Evolutionary conservation across 2,329 filamentous ascomycete genomes (phyloP).

Genomic region (Triangularia setosa): DNA sequence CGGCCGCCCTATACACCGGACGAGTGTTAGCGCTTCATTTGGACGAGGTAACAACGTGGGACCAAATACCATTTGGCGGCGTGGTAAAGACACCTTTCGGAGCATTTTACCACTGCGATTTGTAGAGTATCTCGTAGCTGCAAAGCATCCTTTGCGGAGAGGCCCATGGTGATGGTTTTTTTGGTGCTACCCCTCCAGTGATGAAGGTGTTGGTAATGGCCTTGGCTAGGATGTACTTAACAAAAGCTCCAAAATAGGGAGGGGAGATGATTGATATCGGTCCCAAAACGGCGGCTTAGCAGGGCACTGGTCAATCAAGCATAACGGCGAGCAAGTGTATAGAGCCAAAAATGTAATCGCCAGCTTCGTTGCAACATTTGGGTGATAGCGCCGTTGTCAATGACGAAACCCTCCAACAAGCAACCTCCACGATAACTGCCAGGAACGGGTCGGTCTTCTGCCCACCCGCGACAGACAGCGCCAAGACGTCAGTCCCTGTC

Average conservation of each 20-base stretch:
- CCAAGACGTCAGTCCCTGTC: neutral
- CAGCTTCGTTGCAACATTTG: neutral
- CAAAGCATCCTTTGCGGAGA: conserved; percentile 52
- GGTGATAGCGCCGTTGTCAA: neutral
- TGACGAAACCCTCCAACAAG: neutral
- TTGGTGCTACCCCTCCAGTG: neutral
- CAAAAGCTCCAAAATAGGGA: neutral
- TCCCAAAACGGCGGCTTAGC: neutral
- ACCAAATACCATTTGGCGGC: conserved; percentile 84
- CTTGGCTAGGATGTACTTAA: conserved; percentile 8
- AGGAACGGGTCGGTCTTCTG: neutral
- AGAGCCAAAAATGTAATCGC: neutral
- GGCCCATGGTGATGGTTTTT: conserved; percentile 41
- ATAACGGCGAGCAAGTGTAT: neutral
- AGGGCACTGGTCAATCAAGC: neutral
- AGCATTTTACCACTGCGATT: conserved; percentile 84
- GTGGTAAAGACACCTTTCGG: conserved; percentile 91
- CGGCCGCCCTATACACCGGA: conserved; percentile 73
- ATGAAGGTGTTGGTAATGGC: neutral
- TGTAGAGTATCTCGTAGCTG: conserved; percentile 74
- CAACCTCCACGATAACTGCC: neutral
- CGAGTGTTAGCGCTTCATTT: neutral
- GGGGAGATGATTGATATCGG: neutral
- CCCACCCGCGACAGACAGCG: neutral
- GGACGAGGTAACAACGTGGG: neutral